A percentile compares a stretch with the other conserved stretches of the same genome.
Conservation (phyloP, 2,329 filamentous ascomycete genomes). For the Sphaerulina musiva region DNA sequence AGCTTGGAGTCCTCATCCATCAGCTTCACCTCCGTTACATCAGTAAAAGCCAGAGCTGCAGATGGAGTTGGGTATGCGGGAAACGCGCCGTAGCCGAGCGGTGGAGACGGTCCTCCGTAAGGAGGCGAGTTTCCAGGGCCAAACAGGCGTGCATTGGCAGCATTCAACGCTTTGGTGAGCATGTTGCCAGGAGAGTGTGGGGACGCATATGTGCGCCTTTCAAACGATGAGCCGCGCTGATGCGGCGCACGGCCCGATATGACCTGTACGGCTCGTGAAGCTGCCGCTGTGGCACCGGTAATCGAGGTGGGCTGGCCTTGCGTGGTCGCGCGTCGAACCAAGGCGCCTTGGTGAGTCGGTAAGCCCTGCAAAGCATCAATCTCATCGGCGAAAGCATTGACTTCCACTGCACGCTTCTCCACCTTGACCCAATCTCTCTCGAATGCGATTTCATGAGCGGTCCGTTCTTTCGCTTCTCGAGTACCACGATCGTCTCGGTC, state of each 20-base stretch:
- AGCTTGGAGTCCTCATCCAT: constrained; percentile 74
- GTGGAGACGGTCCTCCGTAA: constrained; percentile 62
- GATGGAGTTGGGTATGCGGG: constrained; percentile 74
- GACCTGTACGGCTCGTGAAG: constrained; percentile 69
- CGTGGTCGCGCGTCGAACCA: constrained; percentile 70
- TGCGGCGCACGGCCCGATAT: constrained; percentile 63
- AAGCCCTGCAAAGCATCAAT: constrained; percentile 64
- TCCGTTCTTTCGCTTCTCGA: constrained; percentile 52
- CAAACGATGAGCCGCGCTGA: constrained; percentile 72
- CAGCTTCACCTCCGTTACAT: constrained; percentile 52
- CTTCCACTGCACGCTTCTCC: constrained; percentile 89
- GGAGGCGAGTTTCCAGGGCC: constrained; percentile 60
- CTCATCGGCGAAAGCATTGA: constrained; percentile 95
- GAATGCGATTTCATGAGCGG: constrained; percentile 79
- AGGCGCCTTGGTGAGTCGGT: constrained; percentile 49
- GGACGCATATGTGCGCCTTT: constrained; percentile 62
- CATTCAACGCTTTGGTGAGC: constrained; percentile 89
- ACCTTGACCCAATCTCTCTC: constrained; percentile 94
- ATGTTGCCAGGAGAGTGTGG: constrained; percentile 78
- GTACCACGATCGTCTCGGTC: constrained; percentile 23
- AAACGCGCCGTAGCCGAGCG: constrained; percentile 71
- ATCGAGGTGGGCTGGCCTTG: constrained; percentile 64
- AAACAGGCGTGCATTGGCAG: constrained; percentile 72
- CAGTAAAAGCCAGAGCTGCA: constrained; percentile 53
- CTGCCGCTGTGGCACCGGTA: constrained; percentile 61